Base-by-base conservation (phyloP, 1,284 basidiomycete genomes). In the Malassezia dermatis region DNA sequence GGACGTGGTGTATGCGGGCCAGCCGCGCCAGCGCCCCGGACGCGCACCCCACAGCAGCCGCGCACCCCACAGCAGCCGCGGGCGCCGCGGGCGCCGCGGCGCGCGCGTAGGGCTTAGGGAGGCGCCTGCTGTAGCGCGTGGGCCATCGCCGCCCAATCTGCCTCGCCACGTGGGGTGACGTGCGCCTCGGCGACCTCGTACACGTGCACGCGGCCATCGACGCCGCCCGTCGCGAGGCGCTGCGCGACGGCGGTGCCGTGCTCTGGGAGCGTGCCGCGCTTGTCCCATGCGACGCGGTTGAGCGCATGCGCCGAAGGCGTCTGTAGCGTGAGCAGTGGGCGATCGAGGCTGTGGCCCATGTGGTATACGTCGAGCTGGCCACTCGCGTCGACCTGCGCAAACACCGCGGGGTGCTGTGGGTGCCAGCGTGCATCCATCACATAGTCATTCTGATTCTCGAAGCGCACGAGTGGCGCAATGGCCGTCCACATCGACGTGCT, bases 401-500 rank as follows among this genome's bases (percentile, higher is more conserved):
- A 99, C 40, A 94, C 60, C 0, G 90, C 89, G 4, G 94, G 94
- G 75, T 98, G 91, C 24, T 82, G 79, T 1, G 91, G 89, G 75
- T 96, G 91, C 94, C 94, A 99, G 71, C 85, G 86, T 46, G 90
- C 90, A 76, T 96, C 93, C 76, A 94, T 96, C n/a, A 98, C 89
- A 73, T 96, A 96, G 45, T 57, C 50, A 8, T 47, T 44, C 45
- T 51, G 43, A 30, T 48, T 50, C 31, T 57, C 55, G 37, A 57
- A 57, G 44, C 55, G 55, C 24, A 28, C 34, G 19, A 58, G 44
- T 13, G 58, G 52, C 11, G 31, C 19, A 1, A 54, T 48, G 15
- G 54, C 19, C 28, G 48, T 24, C 56, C 48, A 56, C 28, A 42
- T 28, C 31, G 46, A 23, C 10, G 11, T 32, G 24, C 26, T 45